Conservation (phyloP, 2,329 filamentous ascomycete species). For the Penicillium decumbens region DNA sequence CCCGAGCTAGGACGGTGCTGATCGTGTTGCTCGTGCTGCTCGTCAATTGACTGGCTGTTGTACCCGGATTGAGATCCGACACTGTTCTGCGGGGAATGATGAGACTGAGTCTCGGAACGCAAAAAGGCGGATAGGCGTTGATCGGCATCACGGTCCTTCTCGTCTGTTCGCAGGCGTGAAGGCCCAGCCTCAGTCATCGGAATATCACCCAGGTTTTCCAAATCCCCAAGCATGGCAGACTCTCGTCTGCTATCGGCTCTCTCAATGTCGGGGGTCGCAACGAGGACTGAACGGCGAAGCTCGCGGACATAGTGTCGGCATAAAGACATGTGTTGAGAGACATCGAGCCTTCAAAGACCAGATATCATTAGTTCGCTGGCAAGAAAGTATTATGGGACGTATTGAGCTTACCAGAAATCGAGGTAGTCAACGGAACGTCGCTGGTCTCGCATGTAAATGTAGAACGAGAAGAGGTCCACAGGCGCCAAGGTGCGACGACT, state of each 20-base stretch:
- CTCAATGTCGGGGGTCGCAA: conserved; percentile 87
- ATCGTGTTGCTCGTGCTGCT: conserved; percentile 39
- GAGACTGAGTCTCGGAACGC: conserved; percentile 53
- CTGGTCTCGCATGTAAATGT: conserved; percentile 99
- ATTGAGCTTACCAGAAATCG: conserved; percentile 78
- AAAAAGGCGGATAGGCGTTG: conserved; percentile 89
- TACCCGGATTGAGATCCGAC: conserved; percentile 45
- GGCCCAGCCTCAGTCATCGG: conserved; percentile 47
- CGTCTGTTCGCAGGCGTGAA: conserved; percentile 52
- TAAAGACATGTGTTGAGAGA: conserved; percentile 96
- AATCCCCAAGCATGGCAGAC: conserved; percentile 68
- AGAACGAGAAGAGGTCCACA: conserved; percentile 96
- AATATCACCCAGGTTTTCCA: conserved; percentile 65
- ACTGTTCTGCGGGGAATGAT: conserved; percentile 53
- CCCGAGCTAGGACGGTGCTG: conserved; percentile 56
- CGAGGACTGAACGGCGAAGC: conserved; percentile 83
- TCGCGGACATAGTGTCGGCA: conserved; percentile 95
- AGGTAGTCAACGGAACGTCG: conserved; percentile 96
- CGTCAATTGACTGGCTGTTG: conserved; percentile 42
- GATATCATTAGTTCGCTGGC: neutral
- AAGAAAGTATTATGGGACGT: neutral
- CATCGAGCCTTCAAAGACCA: conserved; percentile 74
- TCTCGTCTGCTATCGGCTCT: conserved; percentile 77
- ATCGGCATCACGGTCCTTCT: conserved; percentile 73
- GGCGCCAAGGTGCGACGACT: conserved; percentile 91